phyloP scores from a whole-genome alignment of 192 early-diverging fungal genomes.

The Backusella westeae region DNA sequence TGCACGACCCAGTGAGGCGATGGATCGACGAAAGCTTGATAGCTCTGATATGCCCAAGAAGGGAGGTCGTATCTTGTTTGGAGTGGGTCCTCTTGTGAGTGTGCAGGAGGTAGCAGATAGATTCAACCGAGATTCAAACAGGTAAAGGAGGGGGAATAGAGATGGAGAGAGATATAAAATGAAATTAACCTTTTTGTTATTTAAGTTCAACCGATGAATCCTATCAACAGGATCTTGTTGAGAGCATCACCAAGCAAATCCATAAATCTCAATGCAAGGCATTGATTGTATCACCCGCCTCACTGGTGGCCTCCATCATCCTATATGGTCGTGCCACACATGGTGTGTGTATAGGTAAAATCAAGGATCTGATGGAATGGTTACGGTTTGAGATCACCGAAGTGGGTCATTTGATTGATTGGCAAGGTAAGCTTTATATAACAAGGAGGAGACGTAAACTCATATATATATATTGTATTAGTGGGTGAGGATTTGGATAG shows the following conservation, averaged over 20 bases:
- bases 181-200: background rate
- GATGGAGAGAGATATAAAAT: background rate
- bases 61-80: constrained; percentile 22
- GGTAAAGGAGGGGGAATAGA: background rate
- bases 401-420: constrained; percentile 21
- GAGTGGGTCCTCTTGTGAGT: constrained; percentile 27
- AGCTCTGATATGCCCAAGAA: constrained; percentile 10
- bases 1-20: constrained; percentile 28
- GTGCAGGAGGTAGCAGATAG: constrained; percentile 25
- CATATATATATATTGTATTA: background rate
- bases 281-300: constrained; percentile 25
- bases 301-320: constrained; percentile 30
- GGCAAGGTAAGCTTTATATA: constrained; percentile 33
- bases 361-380: constrained; percentile 34
- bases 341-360: constrained; percentile 35
- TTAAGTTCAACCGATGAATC: background rate
- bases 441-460: background rate
- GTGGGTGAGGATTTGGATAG: constrained; percentile 35
- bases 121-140: background rate
- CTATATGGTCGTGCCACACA: constrained; percentile 34
- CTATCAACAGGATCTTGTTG: constrained; percentile 6
- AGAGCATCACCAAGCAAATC: constrained; percentile 25
- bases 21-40: constrained; percentile 27
- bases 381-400: constrained; percentile 17
- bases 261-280: constrained; percentile 29